Percentiles rank a stretch among this genome's conserved stretches.
phyloP scores from a whole-genome alignment of 1,284 basidiomycete species.

The Somion occarium region DNA sequence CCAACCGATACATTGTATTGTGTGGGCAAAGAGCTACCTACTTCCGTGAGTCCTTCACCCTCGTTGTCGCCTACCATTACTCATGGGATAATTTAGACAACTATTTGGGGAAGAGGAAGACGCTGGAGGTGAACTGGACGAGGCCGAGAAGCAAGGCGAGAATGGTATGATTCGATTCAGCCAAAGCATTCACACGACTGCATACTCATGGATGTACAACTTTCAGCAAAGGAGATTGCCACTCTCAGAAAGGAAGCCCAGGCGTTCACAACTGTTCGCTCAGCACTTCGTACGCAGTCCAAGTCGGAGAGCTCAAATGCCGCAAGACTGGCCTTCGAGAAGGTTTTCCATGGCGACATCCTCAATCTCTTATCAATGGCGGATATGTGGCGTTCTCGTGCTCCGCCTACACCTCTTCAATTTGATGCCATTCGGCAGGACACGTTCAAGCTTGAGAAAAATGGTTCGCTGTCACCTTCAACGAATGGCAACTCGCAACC shows the following conservation, averaged over 20 bases:
- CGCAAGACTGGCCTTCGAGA: constrained; percentile 77
- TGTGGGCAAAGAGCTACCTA: constrained; percentile 99
- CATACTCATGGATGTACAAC: not conserved
- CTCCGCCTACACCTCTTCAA: constrained; percentile 81
- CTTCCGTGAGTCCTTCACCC: constrained; percentile 63
- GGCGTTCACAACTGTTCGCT: constrained; percentile 81
- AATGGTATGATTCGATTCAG: constrained; percentile 52
- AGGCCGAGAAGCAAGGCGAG: constrained; percentile 84
- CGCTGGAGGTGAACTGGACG: constrained; percentile 73
- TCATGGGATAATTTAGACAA: constrained; percentile 51
- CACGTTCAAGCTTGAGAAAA: constrained; percentile 43
- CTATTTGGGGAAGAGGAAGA: constrained; percentile 91
- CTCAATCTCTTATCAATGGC: constrained; percentile 87
- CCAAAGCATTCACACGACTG: constrained; percentile 4
- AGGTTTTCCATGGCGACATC: constrained; percentile 85
- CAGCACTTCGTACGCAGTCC: constrained; percentile 47
- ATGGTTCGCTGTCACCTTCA: constrained; percentile 7
- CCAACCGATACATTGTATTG: constrained; percentile 97
- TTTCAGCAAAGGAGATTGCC: constrained; percentile 83
- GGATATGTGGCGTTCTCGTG: constrained; percentile 96
- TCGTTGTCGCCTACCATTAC: constrained; percentile 3
- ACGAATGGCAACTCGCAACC: constrained; percentile 5
- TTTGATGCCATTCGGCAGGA: constrained; percentile 68
- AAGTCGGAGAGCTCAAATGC: constrained; percentile 38
- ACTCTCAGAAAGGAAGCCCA: constrained; percentile 85